These are phyloP conservation scores for Trifolium fragiferum DNA, from an alignment of 306 rosid species.

Conservation along the genomic window DNA sequence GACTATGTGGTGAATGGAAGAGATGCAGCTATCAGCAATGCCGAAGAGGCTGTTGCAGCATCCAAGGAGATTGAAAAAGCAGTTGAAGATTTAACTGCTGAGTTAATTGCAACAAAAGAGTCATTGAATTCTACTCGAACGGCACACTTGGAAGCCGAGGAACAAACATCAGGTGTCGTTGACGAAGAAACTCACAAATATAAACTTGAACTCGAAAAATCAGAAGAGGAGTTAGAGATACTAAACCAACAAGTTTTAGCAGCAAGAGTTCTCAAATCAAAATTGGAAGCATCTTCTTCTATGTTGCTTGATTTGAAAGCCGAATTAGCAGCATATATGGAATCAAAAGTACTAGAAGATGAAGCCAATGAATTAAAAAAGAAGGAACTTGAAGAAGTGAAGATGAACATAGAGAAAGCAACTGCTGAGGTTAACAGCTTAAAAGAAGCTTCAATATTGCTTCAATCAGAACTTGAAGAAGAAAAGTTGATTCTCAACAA, in stretches of 20 bases:
- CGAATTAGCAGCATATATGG: conserved; percentile 77
- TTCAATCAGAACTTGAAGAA: conserved; percentile 66
- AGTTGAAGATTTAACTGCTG: conserved; percentile 70
- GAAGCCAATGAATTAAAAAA: conserved; percentile 42
- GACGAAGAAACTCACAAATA: conserved; percentile 64
- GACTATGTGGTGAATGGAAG: conserved; percentile 66
- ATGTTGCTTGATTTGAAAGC: conserved; percentile 71
- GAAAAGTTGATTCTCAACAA: conserved; percentile 66
- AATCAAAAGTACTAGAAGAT: conserved; percentile 62
- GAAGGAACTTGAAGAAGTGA: conserved; percentile 73
- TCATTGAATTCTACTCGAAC: conserved; percentile 63
- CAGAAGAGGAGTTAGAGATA: conserved; percentile 70
- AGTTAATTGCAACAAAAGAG: conserved; percentile 76
- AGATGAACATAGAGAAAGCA: conserved; percentile 72
- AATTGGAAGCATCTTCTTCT: conserved; percentile 71
- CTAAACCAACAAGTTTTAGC: conserved; percentile 68
- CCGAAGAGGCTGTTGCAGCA: conserved; percentile 77
- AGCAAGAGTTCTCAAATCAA: conserved; percentile 72
- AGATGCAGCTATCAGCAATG: conserved; percentile 62
- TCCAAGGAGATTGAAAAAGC: conserved; percentile 77
- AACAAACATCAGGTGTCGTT: conserved; percentile 60
- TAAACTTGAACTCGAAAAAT: conserved; percentile 72
- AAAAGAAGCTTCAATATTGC: conserved; percentile 68
- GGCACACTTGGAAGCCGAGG: conserved; percentile 67
- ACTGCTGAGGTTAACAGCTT: conserved; percentile 65